Conservation (phyloP, 176 grass and related monocot genomes). For the Triticum turgidum region DNA sequence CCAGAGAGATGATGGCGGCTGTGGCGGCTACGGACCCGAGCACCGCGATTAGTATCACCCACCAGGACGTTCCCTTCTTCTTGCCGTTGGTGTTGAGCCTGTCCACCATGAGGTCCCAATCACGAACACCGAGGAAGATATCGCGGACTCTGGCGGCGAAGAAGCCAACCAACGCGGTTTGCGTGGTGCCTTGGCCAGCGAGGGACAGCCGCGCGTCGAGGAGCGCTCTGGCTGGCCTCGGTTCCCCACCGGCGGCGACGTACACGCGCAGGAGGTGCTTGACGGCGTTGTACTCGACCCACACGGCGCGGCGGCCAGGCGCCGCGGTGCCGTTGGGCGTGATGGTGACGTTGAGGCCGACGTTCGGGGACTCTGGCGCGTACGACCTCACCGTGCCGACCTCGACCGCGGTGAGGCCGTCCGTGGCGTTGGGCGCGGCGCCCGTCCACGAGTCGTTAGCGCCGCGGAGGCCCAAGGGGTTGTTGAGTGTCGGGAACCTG, state of each 20-base stretch:
- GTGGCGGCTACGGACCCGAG: neutral
- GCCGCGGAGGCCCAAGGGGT: neutral
- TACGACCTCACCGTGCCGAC: constrained; percentile 21
- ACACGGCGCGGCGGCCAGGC: neutral
- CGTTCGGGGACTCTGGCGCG: neutral
- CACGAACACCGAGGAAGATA: constrained; percentile 6
- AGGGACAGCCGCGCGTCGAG: neutral
- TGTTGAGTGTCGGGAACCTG: neutral
- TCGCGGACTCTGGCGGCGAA: neutral
- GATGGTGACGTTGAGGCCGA: constrained; percentile 41
- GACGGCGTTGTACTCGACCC: constrained; percentile 28
- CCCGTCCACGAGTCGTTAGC: neutral
- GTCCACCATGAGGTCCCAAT: constrained; percentile 22
- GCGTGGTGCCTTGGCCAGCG: neutral
- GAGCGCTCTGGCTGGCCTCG: neutral
- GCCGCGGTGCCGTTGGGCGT: neutral
- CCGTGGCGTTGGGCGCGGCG: neutral
- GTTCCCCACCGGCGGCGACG: neutral
- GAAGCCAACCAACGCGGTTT: constrained; percentile 20
- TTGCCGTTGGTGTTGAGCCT: neutral
- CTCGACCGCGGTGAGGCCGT: neutral
- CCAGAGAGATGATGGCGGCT: neutral
- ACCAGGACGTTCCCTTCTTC: constrained; percentile 15
- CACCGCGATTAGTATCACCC: constrained; percentile 20
- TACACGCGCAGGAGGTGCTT: neutral